Conservation (phyloP, 305 asterid genomes). For the Fraxinus nigra region DNA sequence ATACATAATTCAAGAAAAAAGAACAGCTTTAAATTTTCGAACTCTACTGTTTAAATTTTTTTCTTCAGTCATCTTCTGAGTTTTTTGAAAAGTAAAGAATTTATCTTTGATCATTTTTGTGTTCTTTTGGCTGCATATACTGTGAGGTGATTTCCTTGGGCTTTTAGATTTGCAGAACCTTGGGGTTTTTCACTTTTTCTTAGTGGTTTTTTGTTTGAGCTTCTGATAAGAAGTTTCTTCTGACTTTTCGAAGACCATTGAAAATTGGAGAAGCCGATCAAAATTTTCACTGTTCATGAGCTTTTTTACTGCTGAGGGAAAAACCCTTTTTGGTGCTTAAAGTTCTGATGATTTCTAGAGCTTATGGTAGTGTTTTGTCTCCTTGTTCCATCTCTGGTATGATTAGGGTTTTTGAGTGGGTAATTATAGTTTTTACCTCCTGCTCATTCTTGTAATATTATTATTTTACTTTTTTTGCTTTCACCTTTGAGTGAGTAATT, state of each 20-base stretch:
- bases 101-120: slow-evolving; percentile 15
- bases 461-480: slow-evolving; percentile 13
- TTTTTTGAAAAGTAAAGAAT: slow-evolving; percentile 14
- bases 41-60: slow-evolving; percentile 16
- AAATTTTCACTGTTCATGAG: slow-evolving; percentile 8
- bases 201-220: slow-evolving; percentile 22
- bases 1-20: slow-evolving; percentile 1
- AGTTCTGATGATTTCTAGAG: slow-evolving; percentile 31
- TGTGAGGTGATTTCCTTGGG: slow-evolving; percentile 24
- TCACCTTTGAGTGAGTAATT: slow-evolving; percentile 3
- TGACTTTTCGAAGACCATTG: slow-evolving; percentile 27
- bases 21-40: not conserved
- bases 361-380: slow-evolving; percentile 22
- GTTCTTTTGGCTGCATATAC: slow-evolving; percentile 7
- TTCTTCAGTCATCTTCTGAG: slow-evolving; percentile 7
- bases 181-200: slow-evolving; percentile 33
- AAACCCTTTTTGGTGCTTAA: slow-evolving; percentile 6
- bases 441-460: not conserved
- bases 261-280: slow-evolving; percentile 35
- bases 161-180: slow-evolving; percentile 25
- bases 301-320: slow-evolving; percentile 1
- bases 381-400: slow-evolving; percentile 29
- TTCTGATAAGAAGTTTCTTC: slow-evolving; percentile 24
- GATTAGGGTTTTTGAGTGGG: slow-evolving; percentile 52
- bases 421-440: slow-evolving; percentile 23